Conservation (phyloP, 2,329 filamentous ascomycete genomes). For the Kalmusia sp. region DNA sequence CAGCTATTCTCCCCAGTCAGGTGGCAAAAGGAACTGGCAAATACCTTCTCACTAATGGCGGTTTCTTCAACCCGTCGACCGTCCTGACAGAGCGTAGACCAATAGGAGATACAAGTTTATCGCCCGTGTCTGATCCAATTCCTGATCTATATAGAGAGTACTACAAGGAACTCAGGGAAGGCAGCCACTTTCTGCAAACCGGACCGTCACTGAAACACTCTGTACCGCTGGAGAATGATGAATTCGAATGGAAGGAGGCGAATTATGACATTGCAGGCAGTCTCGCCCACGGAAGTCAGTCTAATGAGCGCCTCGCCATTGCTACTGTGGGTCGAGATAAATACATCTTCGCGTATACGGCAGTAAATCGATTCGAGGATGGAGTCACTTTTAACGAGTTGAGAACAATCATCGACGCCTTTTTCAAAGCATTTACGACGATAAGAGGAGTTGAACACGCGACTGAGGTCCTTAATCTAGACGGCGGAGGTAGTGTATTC, state of each 20-base stretch:
- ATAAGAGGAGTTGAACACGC: no score
- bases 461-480: no score
- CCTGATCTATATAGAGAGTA: not conserved
- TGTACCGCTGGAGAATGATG: not conserved
- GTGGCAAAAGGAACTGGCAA: not conserved
- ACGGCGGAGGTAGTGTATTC: no score
- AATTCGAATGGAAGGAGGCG: not conserved
- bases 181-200: not conserved
- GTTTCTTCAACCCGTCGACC: not conserved
- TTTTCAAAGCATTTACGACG: no score
- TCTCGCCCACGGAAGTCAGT: not conserved
- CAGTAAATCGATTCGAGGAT: no score
- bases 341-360: conserved; percentile 1
- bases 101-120: not conserved
- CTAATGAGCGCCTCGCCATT: conserved; percentile 4
- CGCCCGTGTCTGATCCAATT: no score
- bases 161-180: not conserved
- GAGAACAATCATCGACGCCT: no score
- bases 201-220: not conserved
- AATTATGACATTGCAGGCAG: not conserved
- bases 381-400: no score
- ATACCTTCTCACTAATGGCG: not conserved
- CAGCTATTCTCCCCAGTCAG: no score
- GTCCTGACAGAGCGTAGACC: not conserved
- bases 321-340: not conserved